Evolutionary conservation across 2,329 filamentous ascomycete species (phyloP), one percentile per base, ranked within the genome.

Genomic region (Colletotrichum godetiae): DNA sequence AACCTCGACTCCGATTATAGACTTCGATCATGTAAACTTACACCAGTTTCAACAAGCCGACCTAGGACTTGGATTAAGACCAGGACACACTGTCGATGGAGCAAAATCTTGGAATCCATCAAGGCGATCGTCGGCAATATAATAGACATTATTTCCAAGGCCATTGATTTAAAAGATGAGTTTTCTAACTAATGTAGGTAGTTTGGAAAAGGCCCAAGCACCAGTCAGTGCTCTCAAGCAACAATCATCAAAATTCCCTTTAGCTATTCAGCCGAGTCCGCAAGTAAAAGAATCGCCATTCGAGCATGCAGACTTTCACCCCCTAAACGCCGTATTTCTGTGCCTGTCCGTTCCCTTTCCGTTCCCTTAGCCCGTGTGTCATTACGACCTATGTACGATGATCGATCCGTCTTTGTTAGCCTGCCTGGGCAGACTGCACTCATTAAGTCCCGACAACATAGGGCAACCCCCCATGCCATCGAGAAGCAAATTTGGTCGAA

Each of bases 271-370:
- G 72, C 56, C 62, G 53, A 72, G 67, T 49, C 37, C 57, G 15
- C 33, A 27, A 49, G 53, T 72, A 24, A 67, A 72, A 72, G 22
- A 74, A 31, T 72, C 46, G 72, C 62, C 68, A n/a, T 67, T 58
- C 55, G 62, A 74, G 49, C 52, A 72, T 72, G 68, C 63, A 74
- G 72, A 72, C 68, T 68, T 63, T 62, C 68, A 37, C 71, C 59
- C 68, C 66, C 42, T 49, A 49, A 75, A 76, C 74, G 74, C 74
- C 73, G 33, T 70, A 49, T 66, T 66, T 75, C 73, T 75, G 74
- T 74, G 46, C 73, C 74, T 60, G 52, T 35, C 74, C 65, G 59
- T 19, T 33, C 35, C 59, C 68, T 53, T 67, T 33, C 58, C 72
- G 57, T 67, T 52, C 57, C 72, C 52, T 15, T 72, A 64, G 53